Conservation (phyloP, 805 yeast genomes). For the Metschnikowia noctiluminum region DNA sequence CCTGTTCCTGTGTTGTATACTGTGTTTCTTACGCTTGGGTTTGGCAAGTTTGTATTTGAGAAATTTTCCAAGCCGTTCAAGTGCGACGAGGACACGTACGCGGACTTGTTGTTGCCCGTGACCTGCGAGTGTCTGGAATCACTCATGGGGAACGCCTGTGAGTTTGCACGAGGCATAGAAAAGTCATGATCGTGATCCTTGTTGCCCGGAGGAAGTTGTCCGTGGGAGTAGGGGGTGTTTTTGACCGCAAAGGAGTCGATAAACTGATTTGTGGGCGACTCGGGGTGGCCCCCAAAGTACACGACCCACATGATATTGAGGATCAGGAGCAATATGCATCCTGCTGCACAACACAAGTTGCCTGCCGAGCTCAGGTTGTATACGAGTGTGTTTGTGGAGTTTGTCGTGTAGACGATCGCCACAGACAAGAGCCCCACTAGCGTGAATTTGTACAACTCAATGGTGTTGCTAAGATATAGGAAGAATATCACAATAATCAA, state of each 20-base stretch:
- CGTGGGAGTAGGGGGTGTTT: constrained; percentile 36
- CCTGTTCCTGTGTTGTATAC: constrained; percentile 12
- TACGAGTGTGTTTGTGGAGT: constrained; percentile 75
- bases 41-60: constrained; percentile 35
- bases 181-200: constrained; percentile 25
- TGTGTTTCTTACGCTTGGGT: constrained; percentile 19
- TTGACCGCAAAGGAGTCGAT: constrained; percentile 76
- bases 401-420: constrained; percentile 81
- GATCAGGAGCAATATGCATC: constrained; percentile 79
- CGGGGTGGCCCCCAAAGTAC: constrained; percentile 87
- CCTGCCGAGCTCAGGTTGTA: constrained; percentile 59
- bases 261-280: constrained; percentile 80
- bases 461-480: constrained; percentile 56
- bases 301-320: constrained; percentile 81
- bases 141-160: constrained; percentile 27
- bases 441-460: constrained; percentile 65
- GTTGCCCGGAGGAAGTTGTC: constrained; percentile 28
- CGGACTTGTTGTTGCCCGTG: constrained; percentile 27
- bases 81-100: constrained; percentile 52
- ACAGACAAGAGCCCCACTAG: constrained; percentile 57
- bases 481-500: constrained; percentile 49
- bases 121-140: constrained; percentile 37
- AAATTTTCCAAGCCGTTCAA: constrained; percentile 61
- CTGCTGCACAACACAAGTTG: constrained; percentile 87
- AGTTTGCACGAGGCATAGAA: constrained; percentile 16